Base-by-base conservation (phyloP, 2,329 filamentous ascomycete genomes). In the Epichloe uncinata region DNA sequence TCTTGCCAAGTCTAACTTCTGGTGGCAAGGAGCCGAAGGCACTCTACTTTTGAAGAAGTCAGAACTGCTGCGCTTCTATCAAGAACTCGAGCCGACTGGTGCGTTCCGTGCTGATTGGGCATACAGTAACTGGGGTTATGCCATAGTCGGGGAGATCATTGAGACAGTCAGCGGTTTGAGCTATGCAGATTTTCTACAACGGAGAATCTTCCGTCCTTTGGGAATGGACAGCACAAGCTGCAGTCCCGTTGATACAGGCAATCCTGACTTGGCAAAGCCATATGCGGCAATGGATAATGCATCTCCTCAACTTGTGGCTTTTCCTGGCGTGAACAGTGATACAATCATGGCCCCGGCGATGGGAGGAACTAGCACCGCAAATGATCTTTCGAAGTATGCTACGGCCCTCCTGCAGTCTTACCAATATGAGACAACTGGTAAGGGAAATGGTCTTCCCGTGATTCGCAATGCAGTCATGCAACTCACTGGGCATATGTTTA, bases 111-210 rank as follows among this genome's bases (percentile, higher is more conserved):
- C n/a, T n/a, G 35, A 20, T 8, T 47, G 33, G 34, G 45, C n/a
- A 13, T 47, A 47, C 45, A 47, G 45, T 20, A 47, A 47, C 35
- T 47, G 45, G 45, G 34, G 35, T 11, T 47, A 47, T 20, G 45
- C 45, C 11, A 9, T 47, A 5, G 45, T 38, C 4, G 35, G 45
- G 2, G 45, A 40, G 20, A n/a, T 47, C 7, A 40, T 47, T 13
- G 45, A 40, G 35, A 11, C 38, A 3, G 16, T 41, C 38, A 12
- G 38, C 38, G 38, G 38, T 11, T 8, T 20, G 38, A 20, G 16
- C 38, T 41, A 20, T 11, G 38, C 38, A 3, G 38, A 20, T 2
- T 41, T 20, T 12, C 16, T 41, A 7, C 4, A 3, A 11, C 16
- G 5, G 16, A 20, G 8, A 4, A 41, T 41, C 16, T 20, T 41